Evolutionary conservation across 768 basidiomycete species (phyloP).

Genomic region (Pleurotus platypus): DNA sequence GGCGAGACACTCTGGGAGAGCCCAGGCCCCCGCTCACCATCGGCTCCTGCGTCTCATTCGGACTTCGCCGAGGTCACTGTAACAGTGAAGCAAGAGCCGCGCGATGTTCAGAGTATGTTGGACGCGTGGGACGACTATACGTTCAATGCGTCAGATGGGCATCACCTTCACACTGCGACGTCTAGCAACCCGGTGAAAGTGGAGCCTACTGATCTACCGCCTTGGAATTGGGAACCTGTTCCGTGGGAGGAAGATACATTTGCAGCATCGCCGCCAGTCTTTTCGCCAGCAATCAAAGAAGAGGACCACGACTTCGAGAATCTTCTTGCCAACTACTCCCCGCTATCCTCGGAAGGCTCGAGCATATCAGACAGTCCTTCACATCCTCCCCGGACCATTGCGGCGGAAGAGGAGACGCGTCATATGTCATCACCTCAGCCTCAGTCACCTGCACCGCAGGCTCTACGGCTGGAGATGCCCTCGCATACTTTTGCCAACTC

Average conservation of each 20-base stretch:
- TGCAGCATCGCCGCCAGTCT: conserved; percentile 7
- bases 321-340: conserved; percentile 26
- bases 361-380: conserved; percentile 9
- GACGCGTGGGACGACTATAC: conserved; percentile 67
- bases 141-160: conserved; percentile 32
- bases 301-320: conserved; percentile 43
- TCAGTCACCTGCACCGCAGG: conserved; percentile 18
- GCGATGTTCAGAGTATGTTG: conserved; percentile 60
- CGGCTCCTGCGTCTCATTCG: conserved; percentile 38
- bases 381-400: background rate
- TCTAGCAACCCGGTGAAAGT: conserved; percentile 33
- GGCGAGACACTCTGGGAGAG: conserved; percentile 60
- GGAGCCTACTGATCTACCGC: conserved; percentile 33
- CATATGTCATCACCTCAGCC: conserved; percentile 2
- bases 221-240: conserved; percentile 40
- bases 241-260: conserved; percentile 22
- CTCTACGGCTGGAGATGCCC: conserved; percentile 17
- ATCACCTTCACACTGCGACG: conserved; percentile 39
- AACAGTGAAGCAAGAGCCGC: conserved; percentile 58
- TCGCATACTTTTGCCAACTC: conserved; percentile 14
- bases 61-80: conserved; percentile 18
- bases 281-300: conserved; percentile 33
- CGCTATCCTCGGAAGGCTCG: conserved; percentile 18
- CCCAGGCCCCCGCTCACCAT: conserved; percentile 62
- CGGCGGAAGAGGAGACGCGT: background rate